Evolutionary conservation across 2,329 filamentous ascomycete species (phyloP).

Genomic region (Decorospora gaudefroyi): DNA sequence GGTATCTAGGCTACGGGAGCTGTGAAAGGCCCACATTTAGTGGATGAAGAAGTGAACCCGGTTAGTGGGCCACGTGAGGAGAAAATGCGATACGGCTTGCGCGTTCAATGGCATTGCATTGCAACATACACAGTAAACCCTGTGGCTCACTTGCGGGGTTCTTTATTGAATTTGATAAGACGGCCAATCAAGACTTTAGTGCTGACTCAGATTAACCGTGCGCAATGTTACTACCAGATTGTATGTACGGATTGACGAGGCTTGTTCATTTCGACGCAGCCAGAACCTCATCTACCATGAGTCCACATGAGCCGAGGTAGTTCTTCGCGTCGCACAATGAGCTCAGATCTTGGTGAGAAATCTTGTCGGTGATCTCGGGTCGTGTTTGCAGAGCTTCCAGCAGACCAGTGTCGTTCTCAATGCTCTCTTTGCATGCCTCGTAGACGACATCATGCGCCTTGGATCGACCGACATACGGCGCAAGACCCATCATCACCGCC

Average conservation of each 20-base stretch:
- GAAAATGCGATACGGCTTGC: neutral
- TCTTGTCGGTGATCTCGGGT: constrained; percentile 50
- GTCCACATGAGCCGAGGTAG: constrained; percentile 48
- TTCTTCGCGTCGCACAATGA: constrained; percentile 61
- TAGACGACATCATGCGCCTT: constrained; percentile 62
- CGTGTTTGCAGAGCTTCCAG: constrained; percentile 51
- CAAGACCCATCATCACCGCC: constrained; percentile 65
- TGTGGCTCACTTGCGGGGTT: constrained; percentile 20
- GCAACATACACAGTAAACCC: too few species aligned
- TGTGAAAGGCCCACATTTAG: constrained; percentile 25
- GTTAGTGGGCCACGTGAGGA: constrained; percentile 25
- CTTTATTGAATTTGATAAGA: constrained; percentile 1
- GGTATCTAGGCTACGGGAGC: constrained; percentile 21
- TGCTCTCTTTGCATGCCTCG: constrained; percentile 57
- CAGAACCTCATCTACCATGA: constrained; percentile 46
- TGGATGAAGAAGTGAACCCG: constrained; percentile 19
- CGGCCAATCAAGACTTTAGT: neutral
- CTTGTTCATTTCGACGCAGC: constrained; percentile 33
- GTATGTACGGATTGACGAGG: neutral
- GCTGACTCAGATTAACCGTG: constrained; percentile 15
- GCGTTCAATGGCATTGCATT: constrained; percentile 10
- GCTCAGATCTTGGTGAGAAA: constrained; percentile 55
- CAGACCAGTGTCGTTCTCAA: constrained; percentile 52
- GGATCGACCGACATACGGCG: constrained; percentile 58
- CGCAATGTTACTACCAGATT: neutral